Conservation (phyloP, 192 early-diverging fungal species). For the Coemansia sp. region DNA sequence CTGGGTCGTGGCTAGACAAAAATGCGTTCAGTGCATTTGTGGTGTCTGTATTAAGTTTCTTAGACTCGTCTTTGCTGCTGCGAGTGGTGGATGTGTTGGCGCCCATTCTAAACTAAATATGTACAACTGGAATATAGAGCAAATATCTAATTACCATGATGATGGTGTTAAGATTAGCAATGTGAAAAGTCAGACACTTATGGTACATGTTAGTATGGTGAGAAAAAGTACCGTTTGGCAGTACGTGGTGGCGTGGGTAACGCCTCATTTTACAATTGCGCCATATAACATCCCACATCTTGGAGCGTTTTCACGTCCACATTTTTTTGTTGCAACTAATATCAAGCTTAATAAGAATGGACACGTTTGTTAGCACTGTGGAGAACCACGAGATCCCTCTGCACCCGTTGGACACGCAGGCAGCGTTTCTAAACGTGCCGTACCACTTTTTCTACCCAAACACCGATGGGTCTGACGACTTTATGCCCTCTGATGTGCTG, state of each 20-base stretch:
- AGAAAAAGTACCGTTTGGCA: not conserved
- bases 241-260: not conserved
- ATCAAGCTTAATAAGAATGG: conserved; percentile 16
- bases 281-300: no score
- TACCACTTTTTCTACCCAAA: conserved; percentile 47
- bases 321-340: no score
- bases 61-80: not conserved
- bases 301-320: no score
- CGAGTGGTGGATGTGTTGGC: not conserved
- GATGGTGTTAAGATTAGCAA: not conserved
- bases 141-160: not conserved
- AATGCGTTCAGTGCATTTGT: conserved; percentile 8
- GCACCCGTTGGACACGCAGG: conserved; percentile 51
- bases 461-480: conserved; percentile 11
- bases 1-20: not conserved
- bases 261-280: not conserved
- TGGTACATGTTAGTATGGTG: not conserved
- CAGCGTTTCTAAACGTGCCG: conserved; percentile 47
- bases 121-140: not conserved
- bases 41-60: not conserved
- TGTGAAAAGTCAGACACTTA: not conserved
- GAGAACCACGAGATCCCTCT: conserved; percentile 29
- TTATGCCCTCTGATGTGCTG: conserved; percentile 41
- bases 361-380: conserved; percentile 40
- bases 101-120: conserved; percentile 6